These are phyloP conservation scores for peach (Prunus persica) DNA, from an alignment of 306 rosid genomes.

Conservation along the genomic window DNA sequence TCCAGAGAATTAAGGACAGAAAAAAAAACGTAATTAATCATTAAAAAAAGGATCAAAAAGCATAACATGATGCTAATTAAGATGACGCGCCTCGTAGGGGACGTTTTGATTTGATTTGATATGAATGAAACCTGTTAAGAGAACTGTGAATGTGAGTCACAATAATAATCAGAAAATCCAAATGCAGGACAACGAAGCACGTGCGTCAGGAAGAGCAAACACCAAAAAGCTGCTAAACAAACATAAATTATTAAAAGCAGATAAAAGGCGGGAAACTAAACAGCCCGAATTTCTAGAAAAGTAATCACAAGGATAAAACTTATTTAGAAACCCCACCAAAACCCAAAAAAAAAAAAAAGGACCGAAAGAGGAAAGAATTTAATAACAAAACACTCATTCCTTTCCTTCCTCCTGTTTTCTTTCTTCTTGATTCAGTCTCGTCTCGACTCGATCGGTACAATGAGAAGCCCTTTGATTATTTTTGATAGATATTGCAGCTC, in stretches of 20 bases:
- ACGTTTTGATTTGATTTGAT: not conserved
- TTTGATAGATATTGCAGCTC: not conserved
- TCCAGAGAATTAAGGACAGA: not conserved
- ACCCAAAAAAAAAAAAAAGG: not conserved
- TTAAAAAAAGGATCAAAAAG: no score
- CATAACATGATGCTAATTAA: not conserved
- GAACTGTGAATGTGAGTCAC: not conserved
- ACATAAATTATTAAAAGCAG: not conserved
- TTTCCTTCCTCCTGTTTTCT: no score
- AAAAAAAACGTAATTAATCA: not conserved
- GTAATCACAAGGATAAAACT: not conserved
- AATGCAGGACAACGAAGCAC: conserved; percentile 7
- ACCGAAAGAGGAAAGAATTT: not conserved
- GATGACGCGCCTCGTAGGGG: not conserved
- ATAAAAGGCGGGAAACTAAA: conserved; percentile 14
- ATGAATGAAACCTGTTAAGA: not conserved
- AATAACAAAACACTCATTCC: not conserved
- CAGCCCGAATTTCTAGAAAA: not conserved
- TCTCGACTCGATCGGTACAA: no score
- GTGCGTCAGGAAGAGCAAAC: not conserved
- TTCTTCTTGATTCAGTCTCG: not conserved
- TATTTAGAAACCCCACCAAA: not conserved
- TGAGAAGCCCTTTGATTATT: not conserved
- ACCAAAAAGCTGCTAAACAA: conserved; percentile 1
- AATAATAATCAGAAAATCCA: not conserved